Evolutionary conservation across 306 rosid genomes (phyloP).

Genomic region (Citrullus amarus): DNA sequence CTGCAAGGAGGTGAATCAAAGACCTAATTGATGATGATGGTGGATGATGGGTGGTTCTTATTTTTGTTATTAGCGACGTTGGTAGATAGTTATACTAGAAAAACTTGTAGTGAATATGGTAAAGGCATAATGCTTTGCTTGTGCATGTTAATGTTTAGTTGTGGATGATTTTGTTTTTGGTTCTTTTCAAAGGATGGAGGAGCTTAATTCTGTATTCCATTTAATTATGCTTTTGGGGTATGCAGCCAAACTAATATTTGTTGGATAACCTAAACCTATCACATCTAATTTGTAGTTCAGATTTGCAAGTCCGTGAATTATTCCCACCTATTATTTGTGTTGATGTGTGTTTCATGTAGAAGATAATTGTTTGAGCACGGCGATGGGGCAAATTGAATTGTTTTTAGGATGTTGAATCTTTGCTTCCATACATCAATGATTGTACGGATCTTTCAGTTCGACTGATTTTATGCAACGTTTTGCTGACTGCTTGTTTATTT

Average conservation of each 20-base stretch:
- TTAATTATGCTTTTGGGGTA: conserved; percentile 2
- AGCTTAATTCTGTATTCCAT: conserved; percentile 1
- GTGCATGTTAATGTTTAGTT: not conserved
- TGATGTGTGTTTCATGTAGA: not conserved
- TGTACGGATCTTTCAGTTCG: too few species aligned
- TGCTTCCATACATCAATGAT: too few species aligned
- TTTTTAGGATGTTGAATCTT: too few species aligned
- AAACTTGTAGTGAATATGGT: conserved; percentile 3
- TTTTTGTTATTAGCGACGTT: not conserved
- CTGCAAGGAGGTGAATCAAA: conserved; percentile 30
- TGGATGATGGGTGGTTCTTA: not conserved
- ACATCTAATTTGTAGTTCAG: conserved; percentile 29
- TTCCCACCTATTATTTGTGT: not conserved
- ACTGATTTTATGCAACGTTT: too few species aligned
- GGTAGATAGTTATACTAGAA: conserved; percentile 1
- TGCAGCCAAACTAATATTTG: conserved; percentile 38
- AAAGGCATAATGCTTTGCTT: not conserved
- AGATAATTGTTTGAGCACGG: too few species aligned
- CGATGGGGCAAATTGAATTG: too few species aligned
- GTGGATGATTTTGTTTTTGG: conserved; percentile 1
- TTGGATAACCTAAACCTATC: conserved; percentile 22
- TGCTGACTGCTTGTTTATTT: too few species aligned
- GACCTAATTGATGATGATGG: not conserved
- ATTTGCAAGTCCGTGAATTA: not conserved
- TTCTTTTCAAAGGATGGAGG: not conserved